Conservation (phyloP, 306 rosid genomes). For the Vigna mungo region DNA sequence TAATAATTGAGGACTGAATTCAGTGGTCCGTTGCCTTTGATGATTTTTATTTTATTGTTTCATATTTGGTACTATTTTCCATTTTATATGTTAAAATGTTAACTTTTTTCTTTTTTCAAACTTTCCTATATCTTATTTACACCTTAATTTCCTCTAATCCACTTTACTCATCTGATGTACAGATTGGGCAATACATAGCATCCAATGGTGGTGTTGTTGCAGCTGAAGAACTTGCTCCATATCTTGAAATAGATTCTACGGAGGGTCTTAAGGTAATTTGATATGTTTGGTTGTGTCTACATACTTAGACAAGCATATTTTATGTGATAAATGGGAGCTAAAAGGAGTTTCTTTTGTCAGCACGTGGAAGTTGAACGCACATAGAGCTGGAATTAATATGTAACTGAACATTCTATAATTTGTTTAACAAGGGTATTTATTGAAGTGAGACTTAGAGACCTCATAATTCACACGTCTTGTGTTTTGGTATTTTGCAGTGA, state of each 20-base stretch:
- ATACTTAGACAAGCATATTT: background rate
- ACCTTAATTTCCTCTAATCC: conserved; percentile 35
- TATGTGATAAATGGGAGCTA: background rate
- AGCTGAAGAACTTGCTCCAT: conserved; percentile 97
- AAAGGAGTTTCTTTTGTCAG: background rate
- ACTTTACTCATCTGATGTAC: conserved; percentile 45
- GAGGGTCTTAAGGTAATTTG: conserved; percentile 61
- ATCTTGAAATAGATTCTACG: conserved; percentile 72
- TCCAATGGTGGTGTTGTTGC: conserved; percentile 96
- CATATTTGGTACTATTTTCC: conserved; percentile 2
- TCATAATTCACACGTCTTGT: no score
- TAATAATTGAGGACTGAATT: conserved; percentile 89
- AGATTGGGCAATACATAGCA: conserved; percentile 95
- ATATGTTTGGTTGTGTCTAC: background rate
- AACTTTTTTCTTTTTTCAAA: background rate
- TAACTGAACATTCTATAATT: background rate
- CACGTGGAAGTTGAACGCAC: background rate
- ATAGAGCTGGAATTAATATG: background rate
- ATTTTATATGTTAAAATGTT: conserved; percentile 31
- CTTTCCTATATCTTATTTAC: conserved; percentile 26
- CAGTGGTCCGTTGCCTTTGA: conserved; percentile 87
- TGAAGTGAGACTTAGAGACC: no score
- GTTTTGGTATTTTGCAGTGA: no score
- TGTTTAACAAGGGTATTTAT: background rate
- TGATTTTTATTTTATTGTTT: conserved; percentile 26